Percentiles rank a stretch among this genome's conserved stretches.
phyloP scores from a whole-genome alignment of 2,329 filamentous ascomycete species.

The Pestalotiopsis sp. region DNA sequence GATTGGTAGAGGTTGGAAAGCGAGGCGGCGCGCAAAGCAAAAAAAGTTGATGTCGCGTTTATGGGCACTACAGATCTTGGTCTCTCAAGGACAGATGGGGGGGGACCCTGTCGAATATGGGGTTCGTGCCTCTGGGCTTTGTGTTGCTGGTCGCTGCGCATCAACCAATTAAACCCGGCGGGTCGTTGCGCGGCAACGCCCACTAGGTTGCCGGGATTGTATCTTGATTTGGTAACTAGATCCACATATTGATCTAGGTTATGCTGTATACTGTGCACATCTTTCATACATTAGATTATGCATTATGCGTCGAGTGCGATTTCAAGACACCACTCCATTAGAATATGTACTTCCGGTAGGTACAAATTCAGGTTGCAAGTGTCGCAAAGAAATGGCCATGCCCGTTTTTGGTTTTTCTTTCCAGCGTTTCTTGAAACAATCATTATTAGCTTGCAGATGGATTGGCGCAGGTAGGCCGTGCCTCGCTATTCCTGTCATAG shows the following conservation, averaged over 20 bases:
- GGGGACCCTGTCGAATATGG: slow-evolving; percentile 9
- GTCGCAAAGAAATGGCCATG: too few species aligned
- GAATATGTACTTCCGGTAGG: too few species aligned
- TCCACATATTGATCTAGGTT: background rate
- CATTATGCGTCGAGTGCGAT: background rate
- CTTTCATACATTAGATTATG: background rate
- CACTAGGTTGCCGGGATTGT: background rate
- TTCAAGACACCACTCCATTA: too few species aligned
- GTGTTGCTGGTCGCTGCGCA: slow-evolving; percentile 9
- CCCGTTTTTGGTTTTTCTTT: too few species aligned
- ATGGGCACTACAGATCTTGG: slow-evolving; percentile 8
- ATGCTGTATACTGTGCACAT: background rate
- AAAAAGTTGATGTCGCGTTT: slow-evolving; percentile 27
- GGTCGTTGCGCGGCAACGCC: slow-evolving; percentile 7
- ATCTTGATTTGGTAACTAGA: background rate
- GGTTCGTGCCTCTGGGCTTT: background rate
- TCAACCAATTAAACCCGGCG: background rate
- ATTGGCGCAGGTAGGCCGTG: too few species aligned
- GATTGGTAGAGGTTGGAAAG: slow-evolving; percentile 33
- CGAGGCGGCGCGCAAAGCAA: slow-evolving; percentile 35
- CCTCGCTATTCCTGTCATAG: background rate
- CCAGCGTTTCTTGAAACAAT: too few species aligned
- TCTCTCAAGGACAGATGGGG: background rate
- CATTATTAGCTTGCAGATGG: too few species aligned
- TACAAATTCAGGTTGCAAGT: too few species aligned